Evolutionary conservation across 2,329 filamentous ascomycete genomes (phyloP).

Genomic region (Coleophoma crateriformis): DNA sequence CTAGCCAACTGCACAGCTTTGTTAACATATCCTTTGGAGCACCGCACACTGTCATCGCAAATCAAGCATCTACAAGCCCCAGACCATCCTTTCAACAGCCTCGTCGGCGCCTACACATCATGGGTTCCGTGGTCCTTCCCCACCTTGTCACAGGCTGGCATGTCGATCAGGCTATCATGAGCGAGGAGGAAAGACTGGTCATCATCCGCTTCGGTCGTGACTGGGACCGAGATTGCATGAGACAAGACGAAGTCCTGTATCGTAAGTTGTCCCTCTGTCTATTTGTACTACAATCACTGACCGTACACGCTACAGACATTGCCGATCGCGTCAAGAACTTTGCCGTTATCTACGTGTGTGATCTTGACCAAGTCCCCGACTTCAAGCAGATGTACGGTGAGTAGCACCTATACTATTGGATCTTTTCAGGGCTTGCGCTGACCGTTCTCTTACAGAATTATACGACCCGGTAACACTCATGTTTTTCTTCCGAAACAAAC

Average conservation of each 20-base stretch:
- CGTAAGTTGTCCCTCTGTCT: constrained; percentile 33
- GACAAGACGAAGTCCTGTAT: constrained; percentile 90
- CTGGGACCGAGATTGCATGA: constrained; percentile 73
- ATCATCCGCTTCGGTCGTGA: constrained; percentile 92
- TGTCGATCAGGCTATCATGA: constrained; percentile 90
- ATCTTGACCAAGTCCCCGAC: constrained; percentile 84
- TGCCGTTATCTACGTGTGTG: constrained; percentile 87
- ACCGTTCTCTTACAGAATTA: constrained; percentile 40
- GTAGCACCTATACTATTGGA: constrained; percentile 23
- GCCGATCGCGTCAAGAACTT: constrained; percentile 93
- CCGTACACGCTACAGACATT: constrained; percentile 43
- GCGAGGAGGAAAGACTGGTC: constrained; percentile 85
- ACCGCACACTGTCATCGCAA: neutral
- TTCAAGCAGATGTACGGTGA: constrained; percentile 91
- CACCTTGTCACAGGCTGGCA: constrained; percentile 94
- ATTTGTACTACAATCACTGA: neutral
- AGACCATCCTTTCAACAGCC: neutral
- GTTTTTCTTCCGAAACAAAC: constrained; percentile 98
- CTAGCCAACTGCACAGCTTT: neutral
- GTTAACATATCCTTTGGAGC: neutral
- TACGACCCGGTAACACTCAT: constrained; percentile 93
- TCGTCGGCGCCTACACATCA: constrained; percentile 1
- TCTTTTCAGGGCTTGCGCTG: constrained; percentile 1
- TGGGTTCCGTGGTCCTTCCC: constrained; percentile 83
- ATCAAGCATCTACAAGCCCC: neutral